Base-by-base conservation (phyloP, 2,329 filamentous ascomycete genomes). In the Mycosphaerella arachidis region DNA sequence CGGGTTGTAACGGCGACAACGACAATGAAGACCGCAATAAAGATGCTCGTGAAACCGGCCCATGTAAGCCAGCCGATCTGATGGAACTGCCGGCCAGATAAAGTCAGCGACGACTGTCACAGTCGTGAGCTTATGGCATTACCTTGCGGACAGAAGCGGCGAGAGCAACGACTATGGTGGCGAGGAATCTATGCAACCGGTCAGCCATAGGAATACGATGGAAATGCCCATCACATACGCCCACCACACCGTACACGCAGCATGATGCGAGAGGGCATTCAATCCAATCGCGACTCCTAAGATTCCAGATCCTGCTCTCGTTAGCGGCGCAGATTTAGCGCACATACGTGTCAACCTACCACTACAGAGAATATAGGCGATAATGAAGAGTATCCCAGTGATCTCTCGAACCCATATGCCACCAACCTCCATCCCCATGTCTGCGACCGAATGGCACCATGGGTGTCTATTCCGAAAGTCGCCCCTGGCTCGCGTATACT, bases 21-120 rank as follows among this genome's bases (percentile, higher is more conserved):
- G 40, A 87, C 75, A 33, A 73, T 71, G 53, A 73, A 67, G 35
- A 73, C 72, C 6, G 84, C 84, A 16, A 79, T 72, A 64, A 83
- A 86, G 40, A 87, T 80, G 30, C 79, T 83, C 4, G 79, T 59
- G 66, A 87, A 86, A 0, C 85, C 85, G 10, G 78, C 79, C 80
- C 82, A 87, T 0, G 83, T 85, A 48, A 87, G 72, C 82, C 83
- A 86, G 2, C 81, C 82, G 59, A 87, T 81, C 65, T 85, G 82
- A 55, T 83, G 78, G 65, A 86, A 82, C 58, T 43, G 40, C 13
- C 35, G 16, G 6, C 18, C 40, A n/a, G 2, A 3, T 18, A n/a
- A n/a, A 10, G 8, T 43, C 7, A 43, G 40, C 40, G 13, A 18
- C 13, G 40, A 13, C 7, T 43, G n/a, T 16, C 13, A n/a, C 3